Evolutionary conservation across 2,329 filamentous ascomycete species (phyloP).

Genomic region (Trichoderma gracile): DNA sequence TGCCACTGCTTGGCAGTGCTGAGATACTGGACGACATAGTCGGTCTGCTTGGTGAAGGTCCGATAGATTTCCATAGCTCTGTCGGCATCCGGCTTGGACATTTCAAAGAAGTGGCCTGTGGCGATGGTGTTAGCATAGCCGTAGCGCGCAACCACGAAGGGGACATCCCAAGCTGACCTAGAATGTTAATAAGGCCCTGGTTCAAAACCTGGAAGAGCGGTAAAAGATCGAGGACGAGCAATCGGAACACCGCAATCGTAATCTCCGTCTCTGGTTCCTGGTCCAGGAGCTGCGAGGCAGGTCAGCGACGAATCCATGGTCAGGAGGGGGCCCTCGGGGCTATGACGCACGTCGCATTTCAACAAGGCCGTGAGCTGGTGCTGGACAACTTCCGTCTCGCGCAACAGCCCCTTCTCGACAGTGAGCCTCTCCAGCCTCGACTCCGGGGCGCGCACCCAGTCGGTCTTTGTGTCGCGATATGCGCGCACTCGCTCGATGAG

Average conservation of each 20-base stretch:
- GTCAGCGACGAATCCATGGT: background rate
- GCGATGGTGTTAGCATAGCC: background rate
- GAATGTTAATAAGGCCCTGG: conserved; percentile 93
- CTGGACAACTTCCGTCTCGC: conserved; percentile 90
- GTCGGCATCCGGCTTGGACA: conserved; percentile 92
- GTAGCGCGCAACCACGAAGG: background rate
- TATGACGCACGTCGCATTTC: conserved; percentile 76
- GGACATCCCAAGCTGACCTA: conserved; percentile 60
- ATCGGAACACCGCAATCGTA: conserved; percentile 86
- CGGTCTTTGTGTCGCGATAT: conserved; percentile 79
- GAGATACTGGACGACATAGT: conserved; percentile 88
- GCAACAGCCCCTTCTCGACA: conserved; percentile 86
- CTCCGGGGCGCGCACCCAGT: conserved; percentile 84
- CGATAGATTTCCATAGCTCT: conserved; percentile 90
- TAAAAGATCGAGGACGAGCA: conserved; percentile 86
- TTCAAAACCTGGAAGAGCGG: conserved; percentile 94
- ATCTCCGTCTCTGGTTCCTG: conserved; percentile 95
- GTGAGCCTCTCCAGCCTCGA: conserved; percentile 80
- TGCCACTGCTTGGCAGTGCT: conserved; percentile 86
- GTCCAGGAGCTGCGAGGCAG: conserved; percentile 66
- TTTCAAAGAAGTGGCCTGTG: conserved; percentile 93
- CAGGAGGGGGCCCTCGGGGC: background rate
- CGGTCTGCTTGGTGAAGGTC: conserved; percentile 87
- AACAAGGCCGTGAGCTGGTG: conserved; percentile 81
- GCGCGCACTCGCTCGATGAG: conserved; percentile 78